phyloP scores from a whole-genome alignment of 257 asterid genomes.

The Penstemon davidsonii region DNA sequence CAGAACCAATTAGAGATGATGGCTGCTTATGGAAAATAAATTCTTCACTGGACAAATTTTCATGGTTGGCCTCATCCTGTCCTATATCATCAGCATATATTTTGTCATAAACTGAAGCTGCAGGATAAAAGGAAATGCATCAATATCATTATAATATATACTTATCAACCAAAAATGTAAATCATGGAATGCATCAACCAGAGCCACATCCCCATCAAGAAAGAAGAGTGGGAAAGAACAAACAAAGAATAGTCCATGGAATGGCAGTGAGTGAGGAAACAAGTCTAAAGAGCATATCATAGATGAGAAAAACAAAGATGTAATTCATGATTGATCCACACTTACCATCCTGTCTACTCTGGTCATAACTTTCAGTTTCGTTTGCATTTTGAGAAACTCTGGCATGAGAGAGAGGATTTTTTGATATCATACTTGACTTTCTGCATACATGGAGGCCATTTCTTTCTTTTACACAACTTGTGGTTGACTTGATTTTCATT shows the following conservation, averaged over 20 bases:
- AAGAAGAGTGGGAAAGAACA: background rate
- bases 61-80: conserved; percentile 29
- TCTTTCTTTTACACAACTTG: conserved; percentile 60
- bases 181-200: background rate
- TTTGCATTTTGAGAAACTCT: conserved; percentile 48
- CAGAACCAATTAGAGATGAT: conserved; percentile 27
- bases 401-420: conserved; percentile 63
- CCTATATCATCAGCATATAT: conserved; percentile 28
- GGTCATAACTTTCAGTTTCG: conserved; percentile 35
- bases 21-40: conserved; percentile 29
- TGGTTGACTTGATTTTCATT: conserved; percentile 71
- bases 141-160: background rate
- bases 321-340: conserved; percentile 10
- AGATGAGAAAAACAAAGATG: conserved; percentile 12
- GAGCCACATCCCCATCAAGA: conserved; percentile 8
- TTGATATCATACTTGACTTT: conserved; percentile 69
- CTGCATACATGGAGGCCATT: conserved; percentile 70
- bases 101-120: conserved; percentile 33
- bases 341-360: conserved; percentile 59
- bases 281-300: background rate
- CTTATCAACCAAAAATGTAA: background rate
- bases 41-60: conserved; percentile 31
- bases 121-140: conserved; percentile 7
- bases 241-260: conserved; percentile 1
- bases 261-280: background rate